Percentiles rank a stretch among this genome's conserved stretches.
Conservation (phyloP, 139 green algal species). For the Chlamydomonas incerta region DNA sequence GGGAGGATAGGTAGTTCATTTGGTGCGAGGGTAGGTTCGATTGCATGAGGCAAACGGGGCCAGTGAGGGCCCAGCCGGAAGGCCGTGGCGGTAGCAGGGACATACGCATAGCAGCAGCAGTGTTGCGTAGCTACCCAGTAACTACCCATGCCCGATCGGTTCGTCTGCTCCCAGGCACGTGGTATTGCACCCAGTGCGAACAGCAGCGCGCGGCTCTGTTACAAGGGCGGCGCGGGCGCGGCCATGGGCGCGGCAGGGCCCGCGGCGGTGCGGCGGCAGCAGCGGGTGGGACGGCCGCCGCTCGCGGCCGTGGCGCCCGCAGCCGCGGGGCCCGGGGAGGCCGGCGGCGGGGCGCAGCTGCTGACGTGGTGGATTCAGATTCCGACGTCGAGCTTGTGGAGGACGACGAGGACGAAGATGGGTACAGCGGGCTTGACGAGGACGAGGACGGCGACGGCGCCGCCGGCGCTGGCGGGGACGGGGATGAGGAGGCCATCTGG, state of each 20-base stretch:
- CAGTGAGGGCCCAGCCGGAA: background rate
- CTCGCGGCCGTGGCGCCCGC: background rate
- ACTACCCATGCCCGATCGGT: too few species aligned
- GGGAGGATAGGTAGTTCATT: too few species aligned
- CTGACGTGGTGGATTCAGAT: background rate
- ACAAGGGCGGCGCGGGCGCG: background rate
- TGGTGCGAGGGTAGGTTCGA: background rate
- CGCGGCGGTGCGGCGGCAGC: background rate
- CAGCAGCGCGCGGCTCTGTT: background rate
- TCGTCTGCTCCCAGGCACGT: too few species aligned
- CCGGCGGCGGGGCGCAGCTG: background rate
- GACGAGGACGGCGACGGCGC: background rate
- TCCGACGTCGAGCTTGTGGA: background rate
- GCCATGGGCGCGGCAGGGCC: background rate
- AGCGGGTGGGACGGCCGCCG: background rate
- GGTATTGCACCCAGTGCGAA: constrained; percentile 68
- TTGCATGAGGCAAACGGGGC: background rate
- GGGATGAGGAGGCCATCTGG: background rate
- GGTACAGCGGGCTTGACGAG: background rate
- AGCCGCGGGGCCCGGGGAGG: too few species aligned
- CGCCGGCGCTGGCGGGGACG: too few species aligned
- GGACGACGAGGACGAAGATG: background rate
- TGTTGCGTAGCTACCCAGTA: background rate
- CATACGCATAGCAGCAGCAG: too few species aligned
- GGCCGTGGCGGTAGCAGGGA: background rate